A percentile compares a stretch with the other conserved stretches of the same genome.
phyloP scores from a whole-genome alignment of 495 filamentous ascomycete species.

The Penicillium flavigenum region DNA sequence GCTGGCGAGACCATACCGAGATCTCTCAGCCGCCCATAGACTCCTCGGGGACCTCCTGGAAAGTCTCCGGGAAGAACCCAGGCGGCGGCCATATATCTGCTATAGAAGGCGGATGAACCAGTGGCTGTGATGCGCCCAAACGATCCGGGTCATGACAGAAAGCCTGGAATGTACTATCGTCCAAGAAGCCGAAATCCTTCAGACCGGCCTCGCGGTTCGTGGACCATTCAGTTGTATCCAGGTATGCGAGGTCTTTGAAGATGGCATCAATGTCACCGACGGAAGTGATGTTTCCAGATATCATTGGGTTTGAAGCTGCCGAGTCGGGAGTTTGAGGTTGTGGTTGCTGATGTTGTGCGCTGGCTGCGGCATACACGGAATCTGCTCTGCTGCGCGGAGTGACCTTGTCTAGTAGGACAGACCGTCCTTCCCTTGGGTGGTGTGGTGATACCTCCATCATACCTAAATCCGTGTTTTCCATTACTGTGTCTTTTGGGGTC shows the following conservation, averaged over 20 bases:
- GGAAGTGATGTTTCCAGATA: conserved; percentile 16
- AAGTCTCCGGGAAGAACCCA: conserved; percentile 49
- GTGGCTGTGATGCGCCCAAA: conserved; percentile 39
- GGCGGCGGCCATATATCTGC: conserved; percentile 51
- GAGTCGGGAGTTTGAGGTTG: conserved; percentile 37
- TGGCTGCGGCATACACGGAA: conserved; percentile 22
- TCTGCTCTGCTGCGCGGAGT: conserved; percentile 33
- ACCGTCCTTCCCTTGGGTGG: conserved; percentile 19
- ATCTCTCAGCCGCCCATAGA: conserved; percentile 27
- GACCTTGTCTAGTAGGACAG: conserved; percentile 22
- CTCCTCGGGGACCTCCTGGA: conserved; percentile 35
- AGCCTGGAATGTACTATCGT: conserved; percentile 52
- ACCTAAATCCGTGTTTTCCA: conserved; percentile 34
- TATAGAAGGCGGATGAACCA: conserved; percentile 47
- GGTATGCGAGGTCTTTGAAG: conserved; percentile 61
- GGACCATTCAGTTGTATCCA: conserved; percentile 59
- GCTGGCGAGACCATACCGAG: neutral
- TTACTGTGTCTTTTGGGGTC: conserved; percentile 39
- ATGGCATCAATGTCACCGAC: conserved; percentile 55
- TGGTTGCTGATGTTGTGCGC: conserved; percentile 29
- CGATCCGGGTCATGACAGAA: conserved; percentile 57
- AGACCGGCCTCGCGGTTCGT: conserved; percentile 53
- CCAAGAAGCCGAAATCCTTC: conserved; percentile 60
- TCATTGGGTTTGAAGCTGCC: conserved; percentile 27
- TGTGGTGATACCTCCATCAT: conserved; percentile 30